phyloP scores from a whole-genome alignment of 768 basidiomycete species.

The Mycena chlorophos region DNA sequence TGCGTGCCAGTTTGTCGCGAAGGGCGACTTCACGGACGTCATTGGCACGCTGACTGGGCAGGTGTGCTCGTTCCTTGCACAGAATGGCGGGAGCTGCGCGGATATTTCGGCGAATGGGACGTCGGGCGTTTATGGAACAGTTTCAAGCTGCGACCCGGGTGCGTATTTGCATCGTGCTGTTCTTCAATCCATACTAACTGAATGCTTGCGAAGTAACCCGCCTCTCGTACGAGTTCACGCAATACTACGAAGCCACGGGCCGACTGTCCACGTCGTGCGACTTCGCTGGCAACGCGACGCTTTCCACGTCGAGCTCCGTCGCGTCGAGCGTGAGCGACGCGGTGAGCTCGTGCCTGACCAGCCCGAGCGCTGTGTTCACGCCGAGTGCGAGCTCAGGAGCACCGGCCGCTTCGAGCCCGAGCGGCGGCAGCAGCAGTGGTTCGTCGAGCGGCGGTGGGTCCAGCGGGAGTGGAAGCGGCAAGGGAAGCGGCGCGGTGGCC shows the following conservation, averaged over 20 bases:
- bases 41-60: constrained; percentile 64
- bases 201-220: constrained; percentile 3
- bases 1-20: constrained; percentile 71
- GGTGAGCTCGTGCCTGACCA: constrained; percentile 6
- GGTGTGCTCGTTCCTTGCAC: constrained; percentile 75
- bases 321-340: background rate
- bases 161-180: constrained; percentile 26
- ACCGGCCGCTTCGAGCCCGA: background rate
- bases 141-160: constrained; percentile 82
- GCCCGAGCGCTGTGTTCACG: constrained; percentile 17
- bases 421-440: background rate
- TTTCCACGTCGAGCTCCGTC: background rate
- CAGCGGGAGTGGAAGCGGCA: background rate
- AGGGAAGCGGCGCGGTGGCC: constrained; percentile 2
- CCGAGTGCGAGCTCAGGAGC: constrained; percentile 3
- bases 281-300: constrained; percentile 18
- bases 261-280: constrained; percentile 13
- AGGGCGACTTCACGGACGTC: constrained; percentile 58
- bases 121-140: constrained; percentile 71
- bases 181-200: background rate
- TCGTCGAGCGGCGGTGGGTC: background rate
- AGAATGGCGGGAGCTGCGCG: constrained; percentile 58
- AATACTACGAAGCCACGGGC: constrained; percentile 18
- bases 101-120: constrained; percentile 74
- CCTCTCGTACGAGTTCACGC: constrained; percentile 21